These are phyloP conservation scores for Cubamyces lactineus DNA, from an alignment of 768 basidiomycete species.

Conservation along the genomic window DNA sequence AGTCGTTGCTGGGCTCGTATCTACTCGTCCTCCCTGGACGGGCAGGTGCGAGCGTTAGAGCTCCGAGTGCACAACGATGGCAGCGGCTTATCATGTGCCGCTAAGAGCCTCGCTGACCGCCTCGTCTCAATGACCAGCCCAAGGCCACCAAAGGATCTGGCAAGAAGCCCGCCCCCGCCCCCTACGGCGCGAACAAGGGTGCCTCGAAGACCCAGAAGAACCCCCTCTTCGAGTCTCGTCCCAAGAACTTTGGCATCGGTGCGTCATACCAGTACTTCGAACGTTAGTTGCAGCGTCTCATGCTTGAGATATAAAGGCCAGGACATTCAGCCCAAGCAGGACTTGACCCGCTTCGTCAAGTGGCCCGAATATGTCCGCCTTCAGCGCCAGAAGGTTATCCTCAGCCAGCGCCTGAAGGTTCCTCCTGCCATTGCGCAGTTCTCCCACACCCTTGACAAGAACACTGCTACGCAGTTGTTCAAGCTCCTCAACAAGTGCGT, in stretches of 20 bases:
- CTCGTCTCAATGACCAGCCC: constrained; percentile 94
- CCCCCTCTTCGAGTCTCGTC: constrained; percentile 89
- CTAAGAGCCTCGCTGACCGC: constrained; percentile 31
- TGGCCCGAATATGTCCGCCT: constrained; percentile 99
- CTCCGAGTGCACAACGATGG: constrained; percentile 49
- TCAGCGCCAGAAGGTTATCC: constrained; percentile 98
- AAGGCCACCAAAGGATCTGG: constrained; percentile 72
- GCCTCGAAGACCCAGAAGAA: constrained; percentile 81
- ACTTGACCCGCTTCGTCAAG: constrained; percentile 97
- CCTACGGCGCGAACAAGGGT: constrained; percentile 75
- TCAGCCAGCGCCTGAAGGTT: constrained; percentile 96
- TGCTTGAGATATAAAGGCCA: constrained; percentile 59
- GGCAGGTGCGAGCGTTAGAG: constrained; percentile 47
- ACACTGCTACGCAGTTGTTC: constrained; percentile 97
- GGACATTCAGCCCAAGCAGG: constrained; percentile 86
- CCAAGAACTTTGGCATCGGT: constrained; percentile 98
- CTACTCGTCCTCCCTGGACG: constrained; percentile 25
- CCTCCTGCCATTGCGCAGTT: constrained; percentile 98
- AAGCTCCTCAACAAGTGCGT: constrained; percentile 91
- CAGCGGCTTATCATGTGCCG: constrained; percentile 32
- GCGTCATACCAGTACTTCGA: background rate
- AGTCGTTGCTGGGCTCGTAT: constrained; percentile 45
- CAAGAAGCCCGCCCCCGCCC: constrained; percentile 87
- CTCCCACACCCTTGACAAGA: constrained; percentile 97
- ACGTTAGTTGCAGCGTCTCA: background rate